Percentiles rank a stretch among this genome's conserved stretches.
These are phyloP conservation scores for Candida xyloterini DNA, from an alignment of 805 yeast species.

Conservation along the genomic window DNA sequence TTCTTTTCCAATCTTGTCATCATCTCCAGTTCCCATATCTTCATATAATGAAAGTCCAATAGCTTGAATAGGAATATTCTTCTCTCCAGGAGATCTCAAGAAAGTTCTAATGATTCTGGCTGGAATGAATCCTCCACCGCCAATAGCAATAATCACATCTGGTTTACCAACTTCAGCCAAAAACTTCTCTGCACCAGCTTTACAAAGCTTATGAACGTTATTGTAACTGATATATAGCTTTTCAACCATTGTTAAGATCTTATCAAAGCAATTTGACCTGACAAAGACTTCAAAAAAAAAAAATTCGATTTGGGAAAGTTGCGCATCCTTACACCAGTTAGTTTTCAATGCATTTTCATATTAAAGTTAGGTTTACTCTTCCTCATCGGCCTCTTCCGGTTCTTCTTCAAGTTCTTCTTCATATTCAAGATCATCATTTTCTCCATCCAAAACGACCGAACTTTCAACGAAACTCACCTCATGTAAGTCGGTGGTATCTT, in stretches of 20 bases:
- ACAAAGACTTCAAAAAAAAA: slow-evolving; percentile 5
- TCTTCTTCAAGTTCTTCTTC: slow-evolving; percentile 8
- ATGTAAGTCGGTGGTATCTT: slow-evolving; percentile 12
- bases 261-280: not conserved
- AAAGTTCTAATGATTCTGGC: slow-evolving; percentile 66
- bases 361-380: not conserved
- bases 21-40: slow-evolving; percentile 47
- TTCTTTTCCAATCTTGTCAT: slow-evolving; percentile 62
- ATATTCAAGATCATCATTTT: slow-evolving; percentile 22
- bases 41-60: slow-evolving; percentile 66
- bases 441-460: slow-evolving; percentile 30
- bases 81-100: slow-evolving; percentile 53
- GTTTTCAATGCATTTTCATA: slow-evolving; percentile 1
- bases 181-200: slow-evolving; percentile 38
- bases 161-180: slow-evolving; percentile 33
- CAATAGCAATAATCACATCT: slow-evolving; percentile 63
- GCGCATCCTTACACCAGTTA: not conserved
- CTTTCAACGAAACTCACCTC: slow-evolving; percentile 22
- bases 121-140: slow-evolving; percentile 74
- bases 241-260: slow-evolving; percentile 34
- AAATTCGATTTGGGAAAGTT: not conserved
- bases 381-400: slow-evolving; percentile 6
- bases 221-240: slow-evolving; percentile 71
- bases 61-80: slow-evolving; percentile 69
- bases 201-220: slow-evolving; percentile 79